phyloP scores from a whole-genome alignment of 805 yeast genomes.

The Saturnispora sekii region DNA sequence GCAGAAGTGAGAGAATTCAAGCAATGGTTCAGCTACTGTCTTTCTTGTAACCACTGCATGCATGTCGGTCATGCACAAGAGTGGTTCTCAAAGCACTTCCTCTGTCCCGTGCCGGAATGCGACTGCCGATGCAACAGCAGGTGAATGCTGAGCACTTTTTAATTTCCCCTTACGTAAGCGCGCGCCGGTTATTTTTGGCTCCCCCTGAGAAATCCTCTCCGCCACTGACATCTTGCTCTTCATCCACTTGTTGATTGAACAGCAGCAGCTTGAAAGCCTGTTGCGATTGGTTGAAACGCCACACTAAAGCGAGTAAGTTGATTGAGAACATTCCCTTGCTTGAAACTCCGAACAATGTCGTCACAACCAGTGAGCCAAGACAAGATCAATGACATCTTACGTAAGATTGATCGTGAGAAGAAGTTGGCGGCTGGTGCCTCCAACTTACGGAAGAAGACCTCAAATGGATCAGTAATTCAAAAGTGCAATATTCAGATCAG shows the following conservation, averaged over 20 bases:
- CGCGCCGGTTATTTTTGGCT: neutral
- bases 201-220: neutral
- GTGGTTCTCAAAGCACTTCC: constrained; percentile 82
- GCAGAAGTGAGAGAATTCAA: constrained; percentile 36
- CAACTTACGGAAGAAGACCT: constrained; percentile 66
- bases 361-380: constrained; percentile 27
- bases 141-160: constrained; percentile 8
- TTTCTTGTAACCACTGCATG: constrained; percentile 86
- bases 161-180: neutral
- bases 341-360: constrained; percentile 1
- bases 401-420: constrained; percentile 80
- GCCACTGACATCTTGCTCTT: neutral
- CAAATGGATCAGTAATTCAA: constrained; percentile 75
- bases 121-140: constrained; percentile 65
- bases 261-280: too few species aligned
- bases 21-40: constrained; percentile 87
- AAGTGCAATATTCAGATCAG: constrained; percentile 83
- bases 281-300: too few species aligned
- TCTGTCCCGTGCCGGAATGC: constrained; percentile 95
- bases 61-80: constrained; percentile 95
- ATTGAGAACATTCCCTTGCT: neutral
- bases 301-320: too few species aligned
- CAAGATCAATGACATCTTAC: constrained; percentile 53
- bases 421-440: constrained; percentile 85
- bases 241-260: neutral